Base-by-base conservation (phyloP, 2,329 filamentous ascomycete genomes). In the Cladobotryum protrusum region DNA sequence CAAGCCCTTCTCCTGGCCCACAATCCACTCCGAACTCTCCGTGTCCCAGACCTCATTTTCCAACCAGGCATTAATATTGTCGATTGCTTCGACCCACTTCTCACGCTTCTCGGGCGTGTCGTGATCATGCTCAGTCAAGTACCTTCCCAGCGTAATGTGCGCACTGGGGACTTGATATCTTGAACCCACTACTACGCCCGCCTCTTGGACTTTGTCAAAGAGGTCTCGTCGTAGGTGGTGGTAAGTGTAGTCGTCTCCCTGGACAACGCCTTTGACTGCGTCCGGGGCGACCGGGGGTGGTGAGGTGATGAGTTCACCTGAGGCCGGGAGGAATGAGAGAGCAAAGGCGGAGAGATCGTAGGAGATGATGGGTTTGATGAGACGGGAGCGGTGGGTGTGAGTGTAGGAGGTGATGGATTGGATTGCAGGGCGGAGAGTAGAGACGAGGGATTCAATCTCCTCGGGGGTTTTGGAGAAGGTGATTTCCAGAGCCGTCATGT, bases 141-240 rank as follows among this genome's bases (percentile, higher is more conserved):
- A 96, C 3, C 92, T 77, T 0, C 81, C 91, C 50, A 97, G 79
- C 0, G 92, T 96, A 61, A 96, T 79, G 70, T 97, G 92, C 14
- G 89, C 89, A 43, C 87, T 92, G 2, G 91, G 91, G 2, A 95
- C 89, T 19, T 91, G 83, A 64, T 96, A 97, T 50, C 92, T 77
- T 47, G 87, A 88, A 18, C 77, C 85, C 33, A 96, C 77, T 14
- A 77, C 70, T n/a, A 92, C 73, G 1, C 87, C 87, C 0, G 82
- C 76, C 3, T 70, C 71, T 42, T 74, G 71, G 3, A 81, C 78
- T 20, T 81, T 71, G 44, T 78, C 73, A 64, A 85, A 93, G 12
- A 95, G 65, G 62, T 96, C 89, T 4, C 85, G 78, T 3, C 92
- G 83, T 8, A 97, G 79, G 66, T 97, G 92, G 63, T 96, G 92